phyloP scores from a whole-genome alignment of 2,329 filamentous ascomycete genomes.

The Diaporthe vaccinii region DNA sequence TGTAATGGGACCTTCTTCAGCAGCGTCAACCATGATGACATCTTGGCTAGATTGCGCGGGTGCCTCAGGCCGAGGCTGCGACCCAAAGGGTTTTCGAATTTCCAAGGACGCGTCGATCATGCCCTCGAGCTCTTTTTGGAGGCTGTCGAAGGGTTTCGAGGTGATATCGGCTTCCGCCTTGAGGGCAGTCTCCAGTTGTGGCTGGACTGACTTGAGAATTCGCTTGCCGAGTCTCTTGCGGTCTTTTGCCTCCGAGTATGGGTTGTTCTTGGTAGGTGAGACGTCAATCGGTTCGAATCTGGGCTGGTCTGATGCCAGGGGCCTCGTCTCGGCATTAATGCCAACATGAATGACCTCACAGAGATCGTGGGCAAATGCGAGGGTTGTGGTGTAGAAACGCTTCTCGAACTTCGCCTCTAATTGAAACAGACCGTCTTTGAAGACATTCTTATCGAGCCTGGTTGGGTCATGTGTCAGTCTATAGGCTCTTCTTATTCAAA shows the following conservation, averaged over 20 bases:
- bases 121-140: conserved; percentile 80
- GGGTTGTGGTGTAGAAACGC: conserved; percentile 70
- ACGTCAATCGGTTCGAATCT: conserved; percentile 56
- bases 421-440: conserved; percentile 63
- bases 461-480: conserved; percentile 53
- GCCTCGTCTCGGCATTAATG: conserved; percentile 60
- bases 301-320: conserved; percentile 45
- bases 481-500: conserved; percentile 1
- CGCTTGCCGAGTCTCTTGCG: conserved; percentile 88
- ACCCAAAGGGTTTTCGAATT: conserved; percentile 59
- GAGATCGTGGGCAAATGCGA: conserved; percentile 70
- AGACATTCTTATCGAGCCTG: conserved; percentile 76
- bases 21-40: conserved; percentile 66
- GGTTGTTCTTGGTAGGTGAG: conserved; percentile 65
- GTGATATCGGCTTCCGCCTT: conserved; percentile 86
- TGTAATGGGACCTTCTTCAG: conserved; percentile 61
- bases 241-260: conserved; percentile 80
- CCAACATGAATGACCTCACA: conserved; percentile 66
- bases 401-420: conserved; percentile 67
- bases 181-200: conserved; percentile 80
- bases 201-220: conserved; percentile 86
- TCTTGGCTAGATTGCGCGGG: conserved; percentile 59
- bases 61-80: conserved; percentile 51
- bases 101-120: conserved; percentile 79
- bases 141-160: conserved; percentile 76